Conservation (phyloP, 164 flowering plant genomes). For the Magnolia changhungtana region DNA sequence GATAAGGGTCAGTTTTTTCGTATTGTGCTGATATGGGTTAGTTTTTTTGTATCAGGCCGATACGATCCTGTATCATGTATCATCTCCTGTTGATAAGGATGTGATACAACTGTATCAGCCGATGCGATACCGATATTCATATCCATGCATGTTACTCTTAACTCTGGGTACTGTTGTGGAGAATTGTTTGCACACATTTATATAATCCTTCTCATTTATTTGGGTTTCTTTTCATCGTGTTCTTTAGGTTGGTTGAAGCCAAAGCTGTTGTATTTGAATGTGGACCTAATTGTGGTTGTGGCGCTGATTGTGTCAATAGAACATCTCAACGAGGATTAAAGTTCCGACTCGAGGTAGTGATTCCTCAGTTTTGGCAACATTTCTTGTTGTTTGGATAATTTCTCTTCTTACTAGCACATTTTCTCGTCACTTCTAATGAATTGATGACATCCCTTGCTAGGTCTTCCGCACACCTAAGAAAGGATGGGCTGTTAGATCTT, state of each 20-base stretch:
- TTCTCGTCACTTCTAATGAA: not conserved
- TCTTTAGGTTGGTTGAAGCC: constrained; percentile 71
- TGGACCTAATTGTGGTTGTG: constrained; percentile 93
- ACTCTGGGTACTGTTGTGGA: too few species aligned
- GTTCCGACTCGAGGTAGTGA: constrained; percentile 71
- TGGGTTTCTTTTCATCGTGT: not conserved
- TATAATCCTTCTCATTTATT: not conserved
- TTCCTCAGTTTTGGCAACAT: not conserved
- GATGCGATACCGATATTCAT: too few species aligned
- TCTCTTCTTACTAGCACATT: not conserved
- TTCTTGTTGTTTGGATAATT: not conserved
- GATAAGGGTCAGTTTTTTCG: too few species aligned
- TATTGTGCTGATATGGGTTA: too few species aligned
- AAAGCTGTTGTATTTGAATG: constrained; percentile 88
- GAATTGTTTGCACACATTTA: too few species aligned
- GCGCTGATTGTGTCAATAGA: constrained; percentile 70
- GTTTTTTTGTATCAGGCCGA: too few species aligned
- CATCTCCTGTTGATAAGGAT: too few species aligned
- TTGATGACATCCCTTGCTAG: constrained; percentile 28
- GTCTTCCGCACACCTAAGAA: constrained; percentile 87
- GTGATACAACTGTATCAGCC: too few species aligned
- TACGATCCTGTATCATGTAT: too few species aligned
- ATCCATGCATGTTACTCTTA: too few species aligned
- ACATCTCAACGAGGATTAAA: constrained; percentile 66
- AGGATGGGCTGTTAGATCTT: constrained; percentile 95